Evolutionary conservation across 2,329 filamentous ascomycete species (phyloP), one percentile per base, ranked within the genome.

Genomic region (Lachnellula arida): DNA sequence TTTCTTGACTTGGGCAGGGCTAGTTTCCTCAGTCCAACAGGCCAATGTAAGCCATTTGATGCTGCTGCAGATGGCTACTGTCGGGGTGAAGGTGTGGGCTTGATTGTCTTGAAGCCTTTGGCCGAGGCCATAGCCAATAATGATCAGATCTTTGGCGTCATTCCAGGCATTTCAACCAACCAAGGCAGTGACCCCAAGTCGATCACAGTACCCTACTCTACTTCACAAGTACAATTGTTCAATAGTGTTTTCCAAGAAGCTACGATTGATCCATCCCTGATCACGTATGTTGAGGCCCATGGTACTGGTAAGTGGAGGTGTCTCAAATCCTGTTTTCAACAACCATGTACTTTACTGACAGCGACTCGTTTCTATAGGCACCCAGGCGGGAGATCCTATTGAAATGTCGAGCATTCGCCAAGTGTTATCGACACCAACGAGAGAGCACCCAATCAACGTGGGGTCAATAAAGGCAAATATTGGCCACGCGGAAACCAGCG

Each of bases 371-470:
- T 28, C 25, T 28, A 28, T 28, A 28, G 25, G 25, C 25, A 59
- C 57, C 15, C 40, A 46, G 22, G 54, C 37, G 17, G 57, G 57
- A 19, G 57, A 59, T 42, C 57, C 57, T 23, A 23, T 57, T 19
- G 54, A 59, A 35, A 39, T 46, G 11, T 17, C 9, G 1, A 42
- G 34, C 23, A 25, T 51, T 39, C 34, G 49, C 15, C 14, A 51
- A 37, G 49, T 42, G 5, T 40, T 40, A 15, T 40, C 14, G 4
- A 40, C 37, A 14, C 25, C 25, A 28, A 17, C 4, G 12, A 14
- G 37, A 40, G 37, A 40, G 12, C 12, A 40, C n/a, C 37, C 37
- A 15, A 14, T 40, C 12, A 15, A 14, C n/a, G 12, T 40, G 12
- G n/a, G 14, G 14, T 40, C 37, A 3, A 15, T 40, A 1, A 40